phyloP scores from a whole-genome alignment of 495 filamentous ascomycete species.

The Emericellopsis terricola region DNA sequence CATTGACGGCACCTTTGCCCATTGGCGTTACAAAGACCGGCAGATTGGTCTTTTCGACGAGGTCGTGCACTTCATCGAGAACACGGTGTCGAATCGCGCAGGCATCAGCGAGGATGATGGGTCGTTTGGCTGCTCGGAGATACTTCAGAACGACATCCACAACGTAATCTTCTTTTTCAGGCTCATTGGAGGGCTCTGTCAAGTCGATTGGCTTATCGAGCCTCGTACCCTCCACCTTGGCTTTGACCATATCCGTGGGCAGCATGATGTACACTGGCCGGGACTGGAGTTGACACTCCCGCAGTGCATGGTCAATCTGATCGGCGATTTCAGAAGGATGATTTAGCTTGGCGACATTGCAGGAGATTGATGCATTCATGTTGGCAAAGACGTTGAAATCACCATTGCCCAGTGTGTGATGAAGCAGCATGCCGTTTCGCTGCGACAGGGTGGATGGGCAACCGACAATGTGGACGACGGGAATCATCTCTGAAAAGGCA shows the following conservation, averaged over 20 bases:
- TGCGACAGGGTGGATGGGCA: constrained; percentile 42
- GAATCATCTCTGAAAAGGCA: constrained; percentile 55
- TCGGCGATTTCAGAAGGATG: constrained; percentile 48
- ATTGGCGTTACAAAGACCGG: constrained; percentile 82
- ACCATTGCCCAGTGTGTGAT: constrained; percentile 88
- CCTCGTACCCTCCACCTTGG: constrained; percentile 57
- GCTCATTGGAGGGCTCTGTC: constrained; percentile 39
- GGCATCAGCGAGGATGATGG: constrained; percentile 78
- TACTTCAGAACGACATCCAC: constrained; percentile 64
- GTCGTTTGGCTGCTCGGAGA: constrained; percentile 55
- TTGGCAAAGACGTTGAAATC: constrained; percentile 71
- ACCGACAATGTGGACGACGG: constrained; percentile 71
- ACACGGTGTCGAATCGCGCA: constrained; percentile 71
- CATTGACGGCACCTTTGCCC: constrained; percentile 80
- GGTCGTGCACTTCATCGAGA: constrained; percentile 53
- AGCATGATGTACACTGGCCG: constrained; percentile 74
- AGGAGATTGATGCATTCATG: constrained; percentile 60
- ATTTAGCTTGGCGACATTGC: constrained; percentile 47
- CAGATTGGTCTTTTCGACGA: constrained; percentile 59
- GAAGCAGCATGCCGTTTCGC: constrained; percentile 49
- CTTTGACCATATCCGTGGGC: constrained; percentile 68
- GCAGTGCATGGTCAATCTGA: constrained; percentile 65
- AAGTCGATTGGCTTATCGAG: constrained; percentile 53
- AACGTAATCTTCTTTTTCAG: constrained; percentile 65
- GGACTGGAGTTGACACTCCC: constrained; percentile 57